A percentile compares a stretch with the other conserved stretches of the same genome.
These are phyloP conservation scores for Coccinonectria pachysandricola DNA, from an alignment of 2,329 filamentous ascomycete species.

Conservation along the genomic window DNA sequence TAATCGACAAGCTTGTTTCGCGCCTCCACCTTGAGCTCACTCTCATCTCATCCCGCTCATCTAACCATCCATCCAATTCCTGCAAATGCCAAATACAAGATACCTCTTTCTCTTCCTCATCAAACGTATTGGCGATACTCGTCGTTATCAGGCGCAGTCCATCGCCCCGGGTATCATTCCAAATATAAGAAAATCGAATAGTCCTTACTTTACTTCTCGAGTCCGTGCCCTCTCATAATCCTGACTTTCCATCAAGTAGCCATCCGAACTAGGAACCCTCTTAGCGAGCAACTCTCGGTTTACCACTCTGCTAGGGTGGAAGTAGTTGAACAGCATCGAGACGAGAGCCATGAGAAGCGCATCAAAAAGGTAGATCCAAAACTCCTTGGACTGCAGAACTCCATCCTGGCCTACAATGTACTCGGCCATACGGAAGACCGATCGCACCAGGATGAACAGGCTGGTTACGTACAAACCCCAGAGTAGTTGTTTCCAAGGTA, in stretches of 20 bases:
- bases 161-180: too few relatives aligned
- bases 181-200: too few relatives aligned
- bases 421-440: conserved; percentile 32
- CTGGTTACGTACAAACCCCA: conserved; percentile 17
- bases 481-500: conserved; percentile 24
- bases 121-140: too few relatives aligned
- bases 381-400: conserved; percentile 24
- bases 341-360: conserved; percentile 24
- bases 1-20: too few relatives aligned
- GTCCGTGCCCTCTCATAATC: conserved; percentile 3
- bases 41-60: too few relatives aligned
- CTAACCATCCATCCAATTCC: too few relatives aligned
- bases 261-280: conserved; percentile 14
- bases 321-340: conserved; percentile 16
- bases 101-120: too few relatives aligned
- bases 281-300: conserved; percentile 10
- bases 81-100: too few relatives aligned
- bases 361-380: conserved; percentile 28
- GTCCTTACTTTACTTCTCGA: too few relatives aligned
- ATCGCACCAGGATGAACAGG: conserved; percentile 30
- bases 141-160: too few relatives aligned
- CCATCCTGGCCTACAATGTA: conserved; percentile 27
- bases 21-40: too few relatives aligned
- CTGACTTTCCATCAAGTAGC: conserved; percentile 16
- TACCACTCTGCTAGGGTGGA: conserved; percentile 19